Base-by-base conservation (phyloP, 345 rosid species). In the Melaleuca quinquenervia region DNA sequence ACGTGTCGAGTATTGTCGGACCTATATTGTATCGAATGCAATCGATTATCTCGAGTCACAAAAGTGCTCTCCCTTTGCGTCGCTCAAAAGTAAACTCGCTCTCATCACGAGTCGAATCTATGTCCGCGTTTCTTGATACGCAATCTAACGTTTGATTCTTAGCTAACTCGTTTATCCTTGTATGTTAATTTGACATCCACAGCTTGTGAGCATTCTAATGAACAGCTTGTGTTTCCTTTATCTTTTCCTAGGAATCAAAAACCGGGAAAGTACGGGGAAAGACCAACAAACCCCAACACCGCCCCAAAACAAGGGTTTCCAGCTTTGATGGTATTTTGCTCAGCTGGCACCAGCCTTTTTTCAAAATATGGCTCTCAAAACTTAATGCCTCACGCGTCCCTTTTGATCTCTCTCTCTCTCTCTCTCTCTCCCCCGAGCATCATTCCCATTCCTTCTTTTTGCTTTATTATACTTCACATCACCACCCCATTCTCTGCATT, bases 241-340 rank as follows among this genome's bases (percentile, higher is more conserved):
- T 48, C 80, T 8, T 36, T 70, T 36, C 80, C 48, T 70, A 70
- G 80, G 80, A 70, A 70, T 70, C 80, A 20, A 70, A 41, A 70
- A 36, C 80, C 26, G 36, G 80, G 80, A 70, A 70, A 70, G 18
- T 10, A 41, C 36, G 26, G 36, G 80, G 80, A 36, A 18, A 58
- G 48, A 36, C 80, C 80, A 2, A 21, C 48, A 48, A 36, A 70
- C 44, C 48, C 80, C 24, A 70, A 18, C 80, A 11, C 80, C 80
- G 24, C 53, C 50, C 53, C 44, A 45, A 49, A 84, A 62, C 62
- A 84, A 84, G 48, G 58, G 27, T 48, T 36, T 88, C 84, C 90
- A 88, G 88, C 91, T 89, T 87, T 83, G 86, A 84, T 87, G 64
- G 60, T 32, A 53, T 85, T 90, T 92, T 41, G 85, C 64, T 50